These are phyloP conservation scores for Chernovozyma sophiae-reginae DNA, from an alignment of 1,139 yeast species.

Conservation along the genomic window DNA sequence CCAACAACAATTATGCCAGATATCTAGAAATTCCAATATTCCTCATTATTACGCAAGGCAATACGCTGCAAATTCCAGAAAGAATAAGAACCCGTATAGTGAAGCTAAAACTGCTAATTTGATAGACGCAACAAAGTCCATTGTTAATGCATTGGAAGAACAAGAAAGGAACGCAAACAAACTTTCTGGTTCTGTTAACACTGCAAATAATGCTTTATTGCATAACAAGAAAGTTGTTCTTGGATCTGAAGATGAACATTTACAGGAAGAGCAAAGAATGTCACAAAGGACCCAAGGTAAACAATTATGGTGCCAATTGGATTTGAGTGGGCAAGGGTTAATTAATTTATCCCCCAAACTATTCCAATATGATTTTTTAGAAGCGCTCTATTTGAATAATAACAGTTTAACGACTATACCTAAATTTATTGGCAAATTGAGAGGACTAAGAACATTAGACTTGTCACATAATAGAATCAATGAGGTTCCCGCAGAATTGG, in stretches of 20 bases:
- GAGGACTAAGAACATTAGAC: slow-evolving; percentile 78
- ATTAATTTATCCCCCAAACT: slow-evolving; percentile 65
- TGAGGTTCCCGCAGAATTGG: slow-evolving; percentile 76
- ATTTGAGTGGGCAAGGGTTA: slow-evolving; percentile 86
- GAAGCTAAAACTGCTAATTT: slow-evolving; percentile 43
- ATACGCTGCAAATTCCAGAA: slow-evolving; percentile 78
- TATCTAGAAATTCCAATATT: slow-evolving; percentile 66
- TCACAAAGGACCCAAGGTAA: slow-evolving; percentile 65
- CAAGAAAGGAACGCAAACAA: slow-evolving; percentile 32
- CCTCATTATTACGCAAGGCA: slow-evolving; percentile 92
- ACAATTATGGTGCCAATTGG: slow-evolving; percentile 94
- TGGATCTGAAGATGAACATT: slow-evolving; percentile 66
- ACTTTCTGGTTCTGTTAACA: slow-evolving; percentile 25
- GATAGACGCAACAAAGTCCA: slow-evolving; percentile 52
- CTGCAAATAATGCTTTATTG: slow-evolving; percentile 40
- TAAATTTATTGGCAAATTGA: slow-evolving; percentile 61
- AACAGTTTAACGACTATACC: slow-evolving; percentile 74
- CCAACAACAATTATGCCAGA: slow-evolving; percentile 74
- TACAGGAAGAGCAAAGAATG: slow-evolving; percentile 71
- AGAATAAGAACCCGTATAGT: slow-evolving; percentile 43
- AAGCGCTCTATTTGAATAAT: slow-evolving; percentile 82
- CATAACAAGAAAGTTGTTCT: slow-evolving; percentile 60
- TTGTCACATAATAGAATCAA: slow-evolving; percentile 72
- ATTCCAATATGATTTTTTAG: slow-evolving; percentile 80
- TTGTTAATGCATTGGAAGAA: slow-evolving; percentile 43